phyloP scores from a whole-genome alignment of 352 stramenopile species.

The Phytophthora meadii region DNA sequence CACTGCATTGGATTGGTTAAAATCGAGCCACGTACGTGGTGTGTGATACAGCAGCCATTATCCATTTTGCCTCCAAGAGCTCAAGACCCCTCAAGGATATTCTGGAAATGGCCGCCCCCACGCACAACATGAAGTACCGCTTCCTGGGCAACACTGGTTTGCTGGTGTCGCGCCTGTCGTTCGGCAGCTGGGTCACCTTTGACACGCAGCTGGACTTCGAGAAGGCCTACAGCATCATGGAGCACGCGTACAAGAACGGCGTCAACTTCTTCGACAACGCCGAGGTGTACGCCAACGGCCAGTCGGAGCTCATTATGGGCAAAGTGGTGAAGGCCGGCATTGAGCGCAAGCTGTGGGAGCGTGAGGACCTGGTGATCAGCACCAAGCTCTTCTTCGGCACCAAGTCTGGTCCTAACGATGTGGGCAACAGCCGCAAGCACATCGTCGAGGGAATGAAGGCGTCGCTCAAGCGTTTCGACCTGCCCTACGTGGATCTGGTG shows the following conservation, averaged over 20 bases:
- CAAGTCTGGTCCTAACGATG: conserved; percentile 42
- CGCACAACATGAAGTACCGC: conserved; percentile 70
- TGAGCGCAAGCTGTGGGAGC: conserved; percentile 47
- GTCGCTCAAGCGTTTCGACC: conserved; percentile 60
- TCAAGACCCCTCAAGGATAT: conserved; percentile 1
- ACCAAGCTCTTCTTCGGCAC: conserved; percentile 77
- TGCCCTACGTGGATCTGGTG: conserved; percentile 72
- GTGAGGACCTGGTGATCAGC: conserved; percentile 70
- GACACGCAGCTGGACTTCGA: conserved; percentile 57
- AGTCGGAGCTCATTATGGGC: conserved; percentile 63
- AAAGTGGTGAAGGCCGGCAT: conserved; percentile 62
- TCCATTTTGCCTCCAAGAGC: conserved; percentile 42
- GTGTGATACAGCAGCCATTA: conserved; percentile 1
- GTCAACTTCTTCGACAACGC: conserved; percentile 81
- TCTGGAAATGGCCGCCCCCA: conserved; percentile 16
- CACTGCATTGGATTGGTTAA: too few species aligned
- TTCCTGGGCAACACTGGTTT: conserved; percentile 62
- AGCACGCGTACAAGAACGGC: conserved; percentile 65
- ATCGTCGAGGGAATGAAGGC: conserved; percentile 70
- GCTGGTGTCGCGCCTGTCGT: conserved; percentile 59
- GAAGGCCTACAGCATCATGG: conserved; percentile 68
- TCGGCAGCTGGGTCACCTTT: conserved; percentile 62
- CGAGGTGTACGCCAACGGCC: conserved; percentile 56
- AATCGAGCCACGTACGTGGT: too few species aligned
- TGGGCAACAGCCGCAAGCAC: conserved; percentile 58